phyloP scores from a whole-genome alignment of 2,329 filamentous ascomycete genomes.

The Pseudocercospora eumusae region DNA sequence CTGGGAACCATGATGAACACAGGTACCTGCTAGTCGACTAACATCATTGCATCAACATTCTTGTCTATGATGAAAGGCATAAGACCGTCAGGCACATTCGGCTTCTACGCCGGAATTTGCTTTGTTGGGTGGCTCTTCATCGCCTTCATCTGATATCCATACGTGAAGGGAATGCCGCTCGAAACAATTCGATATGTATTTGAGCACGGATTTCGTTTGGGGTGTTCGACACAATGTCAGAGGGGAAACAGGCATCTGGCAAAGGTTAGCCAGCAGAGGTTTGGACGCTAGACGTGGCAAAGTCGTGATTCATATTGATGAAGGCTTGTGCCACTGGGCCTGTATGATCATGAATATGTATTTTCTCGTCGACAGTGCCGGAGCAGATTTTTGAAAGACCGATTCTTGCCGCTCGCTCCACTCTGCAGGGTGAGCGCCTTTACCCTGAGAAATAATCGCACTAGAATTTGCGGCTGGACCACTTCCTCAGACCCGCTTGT shows the following conservation, averaged over 20 bases:
- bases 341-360: no score
- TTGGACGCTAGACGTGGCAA: conserved; percentile 29
- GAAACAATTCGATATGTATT: conserved; percentile 58
- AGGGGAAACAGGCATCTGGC: conserved; percentile 41
- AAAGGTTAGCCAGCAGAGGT: conserved; percentile 28
- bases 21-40: conserved; percentile 48
- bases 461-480: no score
- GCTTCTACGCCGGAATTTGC: conserved; percentile 56
- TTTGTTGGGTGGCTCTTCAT: conserved; percentile 52
- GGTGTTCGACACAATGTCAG: conserved; percentile 41
- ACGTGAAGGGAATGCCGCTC: conserved; percentile 58
- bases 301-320: neutral
- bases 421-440: no score
- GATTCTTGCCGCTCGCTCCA: no score
- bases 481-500: no score
- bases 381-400: no score
- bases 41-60: conserved; percentile 55
- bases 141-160: conserved; percentile 55
- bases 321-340: no score
- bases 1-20: conserved; percentile 53
- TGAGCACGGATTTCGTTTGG: conserved; percentile 51
- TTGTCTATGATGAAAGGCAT: conserved; percentile 54
- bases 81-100: conserved; percentile 54
- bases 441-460: no score
- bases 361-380: no score